Percentiles rank a stretch among this genome's conserved stretches.
phyloP scores from a whole-genome alignment of 805 yeast genomes.

The Jamesozyma jinghongensis region DNA sequence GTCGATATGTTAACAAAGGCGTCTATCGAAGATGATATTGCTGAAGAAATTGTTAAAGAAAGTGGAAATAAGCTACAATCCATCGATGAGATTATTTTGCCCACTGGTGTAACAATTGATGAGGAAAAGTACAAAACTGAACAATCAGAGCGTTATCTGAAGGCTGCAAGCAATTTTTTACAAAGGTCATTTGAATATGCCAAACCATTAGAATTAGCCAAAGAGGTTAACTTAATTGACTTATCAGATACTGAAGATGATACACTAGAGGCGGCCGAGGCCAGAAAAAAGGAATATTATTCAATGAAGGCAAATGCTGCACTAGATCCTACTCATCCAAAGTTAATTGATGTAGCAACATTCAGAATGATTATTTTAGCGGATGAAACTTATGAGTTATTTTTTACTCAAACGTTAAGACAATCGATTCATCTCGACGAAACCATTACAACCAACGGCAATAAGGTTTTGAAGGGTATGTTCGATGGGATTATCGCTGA shows the following conservation, averaged over 20 bases:
- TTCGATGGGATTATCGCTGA: conserved; percentile 87
- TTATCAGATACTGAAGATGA: conserved; percentile 32
- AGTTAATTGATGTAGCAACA: conserved; percentile 68
- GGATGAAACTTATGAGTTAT: conserved; percentile 83
- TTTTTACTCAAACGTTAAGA: conserved; percentile 63
- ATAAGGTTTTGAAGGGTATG: conserved; percentile 67
- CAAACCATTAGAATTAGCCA: conserved; percentile 48
- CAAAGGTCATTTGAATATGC: conserved; percentile 89
- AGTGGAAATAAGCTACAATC: conserved; percentile 25
- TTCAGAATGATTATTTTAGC: conserved; percentile 92
- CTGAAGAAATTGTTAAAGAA: conserved; percentile 44
- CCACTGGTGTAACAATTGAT: conserved; percentile 53
- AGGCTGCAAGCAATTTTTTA: conserved; percentile 80
- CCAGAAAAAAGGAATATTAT: conserved; percentile 19
- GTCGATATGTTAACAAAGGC: conserved; percentile 58
- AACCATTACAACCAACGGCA: conserved; percentile 37
- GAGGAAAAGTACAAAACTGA: conserved; percentile 50
- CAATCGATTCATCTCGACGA: conserved; percentile 58
- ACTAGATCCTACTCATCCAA: conserved; percentile 69
- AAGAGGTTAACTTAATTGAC: conserved; percentile 34
- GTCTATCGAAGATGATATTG: conserved; percentile 57
- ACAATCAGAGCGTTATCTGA: conserved; percentile 71
- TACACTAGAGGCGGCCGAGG: conserved; percentile 14
- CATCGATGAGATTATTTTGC: conserved; percentile 38
- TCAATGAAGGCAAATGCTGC: conserved; percentile 63